Base-by-base conservation (phyloP, 2,329 filamentous ascomycete genomes). In the Fusarium tjaetaba region DNA sequence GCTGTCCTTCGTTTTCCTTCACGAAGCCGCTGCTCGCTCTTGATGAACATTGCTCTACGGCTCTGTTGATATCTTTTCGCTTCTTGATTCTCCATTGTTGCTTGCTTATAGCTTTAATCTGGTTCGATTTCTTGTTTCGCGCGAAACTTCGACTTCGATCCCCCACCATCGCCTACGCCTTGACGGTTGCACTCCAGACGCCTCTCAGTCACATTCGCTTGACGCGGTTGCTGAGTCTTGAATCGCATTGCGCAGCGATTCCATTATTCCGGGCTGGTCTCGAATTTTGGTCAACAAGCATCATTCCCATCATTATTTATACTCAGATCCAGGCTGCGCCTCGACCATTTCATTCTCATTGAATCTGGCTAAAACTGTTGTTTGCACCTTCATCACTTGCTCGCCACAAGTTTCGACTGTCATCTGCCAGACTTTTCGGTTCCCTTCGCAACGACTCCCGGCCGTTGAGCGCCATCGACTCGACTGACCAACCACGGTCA, bases 251-350 rank as follows among this genome's bases (percentile, higher is more conserved):
- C 77, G 69, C 74, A 79, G 73, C 77, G 76, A 66, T 78, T 77
- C 71, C 75, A 75, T 79, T 71, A 77, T 82, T 81, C 76, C 79
- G 82, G 85, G 85, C 85, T 87, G 86, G 85, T 84, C 86, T 87
- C 85, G 85, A 83, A 79, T 77, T 75, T 76, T 80, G 72, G 77
- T 75, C 72, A 74, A 78, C 60, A 73, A 68, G 69, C 72, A 76
- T 74, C 75, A 71, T 77, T 68, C 68, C 74, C 73, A 75, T 65
- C 72, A 70, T 74, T 72, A 60, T 75, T 74, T 60, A 52, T 55
- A 52, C 42, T 77, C 61, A 68, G 76, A 75, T 71, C 74, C 71
- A 76, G 82, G 82, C 81, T 81, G 82, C 69, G 81, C 82, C 81
- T 81, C 74, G 72, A 78, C 67, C 72, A 62, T 69, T 63, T 63